These are phyloP conservation scores for Microascus cirrosus DNA, from an alignment of 2,329 filamentous ascomycete genomes.

Conservation along the genomic window DNA sequence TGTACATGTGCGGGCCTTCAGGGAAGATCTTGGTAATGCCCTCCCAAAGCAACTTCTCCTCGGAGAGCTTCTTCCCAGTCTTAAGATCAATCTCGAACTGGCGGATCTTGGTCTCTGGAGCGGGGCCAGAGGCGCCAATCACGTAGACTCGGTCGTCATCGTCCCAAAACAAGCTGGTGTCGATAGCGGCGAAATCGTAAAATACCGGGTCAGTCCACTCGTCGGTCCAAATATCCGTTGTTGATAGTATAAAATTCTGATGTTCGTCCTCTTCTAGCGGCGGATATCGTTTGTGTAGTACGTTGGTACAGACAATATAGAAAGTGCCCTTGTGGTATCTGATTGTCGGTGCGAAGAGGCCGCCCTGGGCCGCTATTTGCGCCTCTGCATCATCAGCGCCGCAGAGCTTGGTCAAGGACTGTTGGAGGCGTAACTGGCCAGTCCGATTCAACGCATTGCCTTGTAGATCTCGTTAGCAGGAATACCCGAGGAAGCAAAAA, in stretches of 20 bases:
- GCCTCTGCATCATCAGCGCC: conserved; percentile 10
- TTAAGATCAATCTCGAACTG: conserved; percentile 12
- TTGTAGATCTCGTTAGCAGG: background rate
- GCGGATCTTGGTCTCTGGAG: too few species aligned
- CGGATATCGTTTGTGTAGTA: background rate
- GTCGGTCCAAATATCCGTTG: conserved; percentile 12
- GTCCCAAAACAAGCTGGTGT: conserved; percentile 34
- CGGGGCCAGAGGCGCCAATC: conserved; percentile 15
- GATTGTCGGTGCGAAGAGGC: conserved; percentile 15
- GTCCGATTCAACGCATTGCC: conserved; percentile 8
- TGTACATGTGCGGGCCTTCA: conserved; percentile 28
- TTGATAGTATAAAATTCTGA: conserved; percentile 13
- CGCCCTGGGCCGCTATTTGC: conserved; percentile 8
- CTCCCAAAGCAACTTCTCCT: conserved; percentile 9
- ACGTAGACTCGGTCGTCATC: conserved; percentile 22
- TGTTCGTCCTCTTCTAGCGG: too few species aligned
- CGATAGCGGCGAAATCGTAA: conserved; percentile 28
- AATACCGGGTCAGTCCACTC: conserved; percentile 19
- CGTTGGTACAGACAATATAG: conserved; percentile 16
- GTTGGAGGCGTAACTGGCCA: conserved; percentile 4
- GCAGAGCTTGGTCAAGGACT: conserved; percentile 5
- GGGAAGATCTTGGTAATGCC: conserved; percentile 11
- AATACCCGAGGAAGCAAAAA: background rate
- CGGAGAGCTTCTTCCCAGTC: conserved; percentile 11
- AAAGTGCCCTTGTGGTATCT: conserved; percentile 11